A percentile compares a stretch with the other conserved stretches of the same genome.
These are phyloP conservation scores for Pseudonitzschia multistriata DNA, from an alignment of 108 stramenopile species.

Conservation along the genomic window DNA sequence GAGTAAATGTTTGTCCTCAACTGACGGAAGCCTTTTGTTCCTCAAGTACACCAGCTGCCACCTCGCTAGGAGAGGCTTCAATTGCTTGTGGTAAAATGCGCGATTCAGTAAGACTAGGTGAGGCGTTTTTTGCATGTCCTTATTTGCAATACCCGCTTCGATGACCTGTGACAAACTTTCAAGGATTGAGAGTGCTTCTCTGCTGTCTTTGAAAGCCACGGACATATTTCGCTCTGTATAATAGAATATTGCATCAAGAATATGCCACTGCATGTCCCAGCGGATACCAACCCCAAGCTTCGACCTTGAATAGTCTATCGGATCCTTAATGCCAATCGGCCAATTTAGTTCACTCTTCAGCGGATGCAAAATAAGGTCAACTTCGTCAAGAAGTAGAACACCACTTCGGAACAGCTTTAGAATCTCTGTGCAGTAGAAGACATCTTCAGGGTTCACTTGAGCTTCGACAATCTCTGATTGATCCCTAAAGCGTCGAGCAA, in stretches of 20 bases:
- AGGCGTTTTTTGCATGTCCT: constrained; percentile 86
- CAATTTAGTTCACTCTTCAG: constrained; percentile 99
- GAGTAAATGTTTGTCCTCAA: constrained; percentile 88
- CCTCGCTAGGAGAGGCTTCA: constrained; percentile 91
- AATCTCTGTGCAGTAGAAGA: constrained; percentile 87
- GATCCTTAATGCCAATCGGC: constrained; percentile 95
- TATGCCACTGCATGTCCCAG: constrained; percentile 96
- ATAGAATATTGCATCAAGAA: constrained; percentile 89
- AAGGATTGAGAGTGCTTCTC: constrained; percentile 84
- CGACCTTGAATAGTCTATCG: constrained; percentile 93
- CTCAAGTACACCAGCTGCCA: constrained; percentile 96
- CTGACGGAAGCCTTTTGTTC: constrained; percentile 83
- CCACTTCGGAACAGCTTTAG: constrained; percentile 88
- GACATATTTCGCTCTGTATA: constrained; percentile 78
- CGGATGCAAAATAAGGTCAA: constrained; percentile 96
- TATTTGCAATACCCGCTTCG: constrained; percentile 76
- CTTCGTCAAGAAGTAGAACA: constrained; percentile 95
- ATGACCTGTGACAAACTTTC: constrained; percentile 77
- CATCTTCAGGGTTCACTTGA: constrained; percentile 80
- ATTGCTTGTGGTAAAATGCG: constrained; percentile 80
- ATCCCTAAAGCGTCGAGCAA: constrained; percentile 81
- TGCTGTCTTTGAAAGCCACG: constrained; percentile 80
- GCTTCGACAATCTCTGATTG: constrained; percentile 70
- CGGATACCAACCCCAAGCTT: constrained; percentile 88
- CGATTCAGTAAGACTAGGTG: constrained; percentile 92